phyloP scores from a whole-genome alignment of 805 yeast genomes.

The Dipodascus geniculatus region DNA sequence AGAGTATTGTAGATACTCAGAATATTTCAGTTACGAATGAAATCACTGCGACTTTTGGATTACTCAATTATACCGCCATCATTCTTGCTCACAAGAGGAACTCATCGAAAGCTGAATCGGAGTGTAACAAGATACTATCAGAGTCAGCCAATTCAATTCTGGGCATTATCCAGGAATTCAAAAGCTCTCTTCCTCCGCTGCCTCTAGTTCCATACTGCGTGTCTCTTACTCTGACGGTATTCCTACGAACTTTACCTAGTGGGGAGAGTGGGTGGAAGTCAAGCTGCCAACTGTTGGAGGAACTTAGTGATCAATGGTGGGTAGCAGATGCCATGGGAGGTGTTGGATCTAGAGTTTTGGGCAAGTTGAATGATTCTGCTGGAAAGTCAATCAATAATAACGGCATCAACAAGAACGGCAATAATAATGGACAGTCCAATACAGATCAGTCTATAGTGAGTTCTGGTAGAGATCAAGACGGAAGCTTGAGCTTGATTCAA shows the following conservation, averaged over 20 bases:
- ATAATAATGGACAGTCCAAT: too few species aligned
- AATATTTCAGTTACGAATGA: constrained; percentile 12
- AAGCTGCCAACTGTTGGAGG: constrained; percentile 19
- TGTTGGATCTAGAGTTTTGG: constrained; percentile 23
- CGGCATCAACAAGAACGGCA: constrained; percentile 4
- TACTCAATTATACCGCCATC: constrained; percentile 21
- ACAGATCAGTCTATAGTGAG: too few species aligned
- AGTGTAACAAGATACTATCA: constrained; percentile 5
- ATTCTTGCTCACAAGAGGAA: constrained; percentile 25
- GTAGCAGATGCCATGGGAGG: constrained; percentile 27
- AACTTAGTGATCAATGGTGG: constrained; percentile 24
- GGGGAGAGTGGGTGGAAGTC: constrained; percentile 20
- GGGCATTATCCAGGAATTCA: constrained; percentile 16
- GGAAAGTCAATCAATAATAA: constrained; percentile 9
- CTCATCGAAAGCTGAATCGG: constrained; percentile 3
- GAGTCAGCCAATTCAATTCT: constrained; percentile 21
- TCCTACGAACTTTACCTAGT: constrained; percentile 22
- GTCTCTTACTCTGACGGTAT: constrained; percentile 27
- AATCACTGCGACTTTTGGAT: constrained; percentile 18
- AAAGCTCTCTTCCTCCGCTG: constrained; percentile 20
- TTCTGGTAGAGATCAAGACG: too few species aligned
- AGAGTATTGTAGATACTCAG: constrained; percentile 2
- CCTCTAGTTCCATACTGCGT: constrained; percentile 27
- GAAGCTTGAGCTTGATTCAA: too few species aligned
- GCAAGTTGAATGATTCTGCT: not conserved